These are phyloP conservation scores for Byssochlamys sp. DNA, from an alignment of 2,329 filamentous ascomycete species.

Conservation along the genomic window DNA sequence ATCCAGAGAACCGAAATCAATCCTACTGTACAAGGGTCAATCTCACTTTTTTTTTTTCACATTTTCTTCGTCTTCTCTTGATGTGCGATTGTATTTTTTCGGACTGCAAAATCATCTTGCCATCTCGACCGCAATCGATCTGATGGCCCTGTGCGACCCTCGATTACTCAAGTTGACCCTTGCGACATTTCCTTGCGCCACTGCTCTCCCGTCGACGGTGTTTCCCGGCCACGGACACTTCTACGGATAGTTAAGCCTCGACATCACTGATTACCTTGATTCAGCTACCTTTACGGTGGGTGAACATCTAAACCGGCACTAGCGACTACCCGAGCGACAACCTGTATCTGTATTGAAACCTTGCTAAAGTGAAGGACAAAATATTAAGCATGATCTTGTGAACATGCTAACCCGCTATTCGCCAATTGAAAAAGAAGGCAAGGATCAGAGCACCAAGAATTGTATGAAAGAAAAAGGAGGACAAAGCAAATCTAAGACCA, in stretches of 20 bases:
- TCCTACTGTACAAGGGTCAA: too few species aligned
- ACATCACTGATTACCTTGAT: background rate
- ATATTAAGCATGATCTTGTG: background rate
- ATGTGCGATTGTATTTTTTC: background rate
- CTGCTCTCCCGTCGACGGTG: too few species aligned
- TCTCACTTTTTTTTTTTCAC: background rate
- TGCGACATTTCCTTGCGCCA: background rate
- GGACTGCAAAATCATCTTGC: background rate
- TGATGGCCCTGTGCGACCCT: background rate
- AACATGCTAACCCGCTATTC: background rate
- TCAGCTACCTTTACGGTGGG: background rate
- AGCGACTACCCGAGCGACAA: background rate
- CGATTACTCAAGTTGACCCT: background rate
- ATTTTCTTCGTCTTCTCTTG: background rate
- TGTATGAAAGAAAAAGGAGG: background rate
- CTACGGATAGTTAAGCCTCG: background rate
- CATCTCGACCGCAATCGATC: background rate
- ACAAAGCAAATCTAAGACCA: background rate
- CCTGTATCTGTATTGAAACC: background rate
- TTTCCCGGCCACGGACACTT: background rate
- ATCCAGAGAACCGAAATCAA: background rate
- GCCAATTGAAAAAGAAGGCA: background rate
- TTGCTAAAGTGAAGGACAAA: background rate
- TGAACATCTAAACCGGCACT: background rate
- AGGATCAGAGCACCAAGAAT: background rate